Percentiles rank a stretch among this genome's conserved stretches.
Evolutionary conservation across 139 green algal species (phyloP).

Genomic region (Chlamydomonas schloesseri): DNA sequence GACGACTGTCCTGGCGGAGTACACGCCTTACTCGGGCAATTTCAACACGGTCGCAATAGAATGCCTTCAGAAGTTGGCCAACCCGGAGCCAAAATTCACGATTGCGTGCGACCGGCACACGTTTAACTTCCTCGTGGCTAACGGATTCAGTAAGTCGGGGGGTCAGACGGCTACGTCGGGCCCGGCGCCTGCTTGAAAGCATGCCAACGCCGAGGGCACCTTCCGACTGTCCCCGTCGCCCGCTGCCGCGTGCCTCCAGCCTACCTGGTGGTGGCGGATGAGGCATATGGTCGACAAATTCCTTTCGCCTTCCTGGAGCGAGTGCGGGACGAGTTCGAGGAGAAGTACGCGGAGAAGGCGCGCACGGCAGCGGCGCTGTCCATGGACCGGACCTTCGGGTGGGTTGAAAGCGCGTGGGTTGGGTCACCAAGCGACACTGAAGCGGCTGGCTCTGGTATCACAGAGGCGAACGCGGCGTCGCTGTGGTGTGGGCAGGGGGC

Average conservation of each 20-base stretch:
- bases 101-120: constrained; percentile 84
- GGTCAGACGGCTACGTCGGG: background rate
- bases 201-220: background rate
- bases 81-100: constrained; percentile 78
- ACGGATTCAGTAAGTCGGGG: constrained; percentile 74
- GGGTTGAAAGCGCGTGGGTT: background rate
- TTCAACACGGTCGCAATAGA: constrained; percentile 93
- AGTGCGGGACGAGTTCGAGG: constrained; percentile 73
- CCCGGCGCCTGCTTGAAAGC: too few species aligned
- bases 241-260: constrained; percentile 51
- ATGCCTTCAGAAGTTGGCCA: constrained; percentile 82
- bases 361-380: constrained; percentile 76
- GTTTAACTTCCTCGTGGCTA: constrained; percentile 89
- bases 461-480: too few species aligned
- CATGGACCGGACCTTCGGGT: constrained; percentile 89
- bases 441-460: too few species aligned
- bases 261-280: constrained; percentile 95
- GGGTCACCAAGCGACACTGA: too few species aligned
- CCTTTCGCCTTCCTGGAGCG: constrained; percentile 95
- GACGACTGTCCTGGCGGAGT: constrained; percentile 88
- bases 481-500: too few species aligned
- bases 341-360: constrained; percentile 79
- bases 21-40: constrained; percentile 93
- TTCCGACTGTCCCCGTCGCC: too few species aligned
- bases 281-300: constrained; percentile 90